A percentile compares a stretch with the other conserved stretches of the same genome.
Evolutionary conservation across 257 asterid genomes (phyloP).

Genomic region (Paulownia fortunei): DNA sequence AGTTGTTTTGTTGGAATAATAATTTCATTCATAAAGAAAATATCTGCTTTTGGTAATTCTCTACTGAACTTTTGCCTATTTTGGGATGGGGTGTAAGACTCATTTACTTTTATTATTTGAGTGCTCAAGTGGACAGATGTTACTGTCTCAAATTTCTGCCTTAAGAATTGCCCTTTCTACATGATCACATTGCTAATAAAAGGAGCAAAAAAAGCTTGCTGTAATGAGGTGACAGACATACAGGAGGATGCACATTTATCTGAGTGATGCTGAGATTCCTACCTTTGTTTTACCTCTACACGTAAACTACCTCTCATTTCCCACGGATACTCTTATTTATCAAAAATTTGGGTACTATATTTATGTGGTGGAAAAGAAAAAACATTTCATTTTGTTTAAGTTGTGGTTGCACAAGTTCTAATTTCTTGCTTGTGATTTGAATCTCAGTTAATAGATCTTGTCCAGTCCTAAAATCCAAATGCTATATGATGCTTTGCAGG

Average conservation of each 20-base stretch:
- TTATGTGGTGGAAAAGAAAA: neutral
- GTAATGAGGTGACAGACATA: neutral
- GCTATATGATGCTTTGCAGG: conserved; percentile 57
- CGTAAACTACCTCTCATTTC: neutral
- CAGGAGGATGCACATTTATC: neutral
- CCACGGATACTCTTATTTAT: neutral
- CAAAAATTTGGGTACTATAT: too few relatives aligned
- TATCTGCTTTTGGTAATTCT: neutral
- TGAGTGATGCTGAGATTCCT: neutral
- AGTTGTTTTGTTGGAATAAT: neutral
- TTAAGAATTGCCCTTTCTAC: neutral
- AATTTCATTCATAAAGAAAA: neutral
- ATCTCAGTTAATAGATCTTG: neutral
- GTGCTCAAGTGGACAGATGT: neutral
- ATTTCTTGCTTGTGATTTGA: conserved; percentile 4
- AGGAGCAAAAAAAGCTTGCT: neutral
- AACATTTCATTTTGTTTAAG: neutral
- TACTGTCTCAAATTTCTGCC: conserved; percentile 1
- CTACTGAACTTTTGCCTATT: neutral
- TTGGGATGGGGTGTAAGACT: neutral
- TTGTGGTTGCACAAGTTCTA: neutral
- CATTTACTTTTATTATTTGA: neutral
- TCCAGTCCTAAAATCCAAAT: too few relatives aligned
- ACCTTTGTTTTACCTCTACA: neutral
- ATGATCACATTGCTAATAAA: neutral